Base-by-base conservation (phyloP, 1,284 basidiomycete species). In the Ustilago xerochloae region DNA sequence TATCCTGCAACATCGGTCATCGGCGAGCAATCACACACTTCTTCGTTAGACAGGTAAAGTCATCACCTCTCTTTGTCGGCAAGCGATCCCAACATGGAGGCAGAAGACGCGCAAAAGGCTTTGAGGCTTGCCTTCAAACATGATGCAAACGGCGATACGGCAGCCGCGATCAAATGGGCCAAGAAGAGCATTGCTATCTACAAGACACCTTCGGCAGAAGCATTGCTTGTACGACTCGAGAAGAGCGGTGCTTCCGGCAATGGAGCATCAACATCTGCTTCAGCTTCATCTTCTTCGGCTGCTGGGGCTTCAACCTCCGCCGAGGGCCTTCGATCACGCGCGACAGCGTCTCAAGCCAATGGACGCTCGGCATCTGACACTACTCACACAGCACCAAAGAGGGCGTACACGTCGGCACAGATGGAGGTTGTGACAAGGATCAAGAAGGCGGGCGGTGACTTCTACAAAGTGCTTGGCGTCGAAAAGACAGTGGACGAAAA, bases 401-500 rank as follows among this genome's bases (percentile, higher is more conserved):
- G 93, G 80, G 91, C 92, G 56, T 97, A 92, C 85, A 97, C 94
- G 0, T 85, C 89, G 35, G 94, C 95, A 74, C 94, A 97, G 85
- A 85, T 88, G 28, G 89, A 90, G 16, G 88, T 97, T 39, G 97
- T 99, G 61, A 93, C 92, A 83, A 88, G 93, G 50, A 91, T 99
- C 60, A 89, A 91, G 79, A 74, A 64, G 22, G 86, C 88, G 32
- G 98, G 96, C 86, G 92, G 92, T 47, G 91, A 94, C 83, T 99
- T 97, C 85, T 99, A 99, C 85, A 92, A 93, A 84, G 97, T 99
- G 71, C 86, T 99, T 74, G 88, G 89, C 2, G 85, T 99, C 62
- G 91, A 94, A 85, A 91, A 89, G 85, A 90, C 93, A 24, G 96
- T 98, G 78, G 88, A 86, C 8, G 94, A 97, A 55, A 89, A 65